These are phyloP conservation scores for Flaveria linearis DNA, from an alignment of 129 eudicot species.

Conservation along the genomic window DNA sequence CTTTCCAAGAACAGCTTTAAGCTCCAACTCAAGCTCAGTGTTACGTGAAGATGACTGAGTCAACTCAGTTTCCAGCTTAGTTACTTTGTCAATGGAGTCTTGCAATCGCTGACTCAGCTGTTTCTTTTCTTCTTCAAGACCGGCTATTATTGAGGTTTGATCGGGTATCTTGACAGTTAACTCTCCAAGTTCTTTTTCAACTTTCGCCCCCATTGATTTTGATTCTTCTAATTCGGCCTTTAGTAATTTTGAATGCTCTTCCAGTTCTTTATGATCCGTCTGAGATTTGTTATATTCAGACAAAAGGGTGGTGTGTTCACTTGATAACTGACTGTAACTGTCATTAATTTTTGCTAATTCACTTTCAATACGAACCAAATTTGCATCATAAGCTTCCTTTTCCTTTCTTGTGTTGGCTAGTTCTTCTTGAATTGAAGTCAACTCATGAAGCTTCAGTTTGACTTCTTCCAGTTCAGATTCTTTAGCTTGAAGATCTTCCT, in stretches of 20 bases:
- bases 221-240: slow-evolving; percentile 55
- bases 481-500: slow-evolving; percentile 55
- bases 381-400: slow-evolving; percentile 37
- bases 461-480: slow-evolving; percentile 57
- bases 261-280: slow-evolving; percentile 60
- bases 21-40: slow-evolving; percentile 62
- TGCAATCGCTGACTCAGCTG: slow-evolving; percentile 44
- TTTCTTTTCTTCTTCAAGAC: slow-evolving; percentile 66
- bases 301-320: slow-evolving; percentile 58
- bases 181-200: slow-evolving; percentile 48
- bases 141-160: slow-evolving; percentile 37
- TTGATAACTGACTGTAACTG: slow-evolving; percentile 50
- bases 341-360: slow-evolving; percentile 51
- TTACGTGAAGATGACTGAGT: slow-evolving; percentile 45
- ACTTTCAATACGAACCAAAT: too few species aligned
- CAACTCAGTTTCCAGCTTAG: slow-evolving; percentile 51
- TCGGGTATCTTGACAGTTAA: slow-evolving; percentile 52
- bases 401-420: slow-evolving; percentile 43
- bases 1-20: slow-evolving; percentile 54
- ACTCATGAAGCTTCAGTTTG: slow-evolving; percentile 49
- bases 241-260: slow-evolving; percentile 39
- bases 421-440: slow-evolving; percentile 48
- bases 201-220: slow-evolving; percentile 52
- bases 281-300: slow-evolving; percentile 48
- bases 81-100: slow-evolving; percentile 47